These are phyloP conservation scores for Circinella minor DNA, from an alignment of 371 early-diverging fungal genomes.

Conservation along the genomic window DNA sequence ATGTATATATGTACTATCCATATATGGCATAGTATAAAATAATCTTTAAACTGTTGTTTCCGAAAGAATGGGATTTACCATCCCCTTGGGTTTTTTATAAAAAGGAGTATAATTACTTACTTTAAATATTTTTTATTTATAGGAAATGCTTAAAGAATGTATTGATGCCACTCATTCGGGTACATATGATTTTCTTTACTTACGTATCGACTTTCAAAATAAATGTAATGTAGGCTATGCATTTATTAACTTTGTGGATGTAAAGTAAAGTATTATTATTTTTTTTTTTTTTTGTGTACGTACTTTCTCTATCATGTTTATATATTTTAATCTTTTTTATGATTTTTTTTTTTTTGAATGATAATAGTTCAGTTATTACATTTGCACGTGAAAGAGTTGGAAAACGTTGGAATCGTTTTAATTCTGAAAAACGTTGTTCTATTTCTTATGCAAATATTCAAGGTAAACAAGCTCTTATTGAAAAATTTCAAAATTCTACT, in stretches of 20 bases:
- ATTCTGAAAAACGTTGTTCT: conserved; percentile 85
- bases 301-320: neutral
- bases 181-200: conserved; percentile 85
- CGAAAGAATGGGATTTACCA: no score
- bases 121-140: neutral
- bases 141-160: conserved; percentile 78
- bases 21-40: neutral
- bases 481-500: conserved; percentile 85
- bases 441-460: conserved; percentile 92
- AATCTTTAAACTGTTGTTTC: neutral
- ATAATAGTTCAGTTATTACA: conserved; percentile 63
- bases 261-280: conserved; percentile 35
- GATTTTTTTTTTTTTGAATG: neutral
- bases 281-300: neutral
- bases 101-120: no score
- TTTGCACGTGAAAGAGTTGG: conserved; percentile 85
- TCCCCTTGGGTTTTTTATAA: no score
- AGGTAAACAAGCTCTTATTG: conserved; percentile 78
- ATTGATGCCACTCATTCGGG: conserved; percentile 80
- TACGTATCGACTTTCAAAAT: conserved; percentile 92
- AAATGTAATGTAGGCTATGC: conserved; percentile 89
- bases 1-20: neutral
- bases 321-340: neutral
- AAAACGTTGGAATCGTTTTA: conserved; percentile 83
- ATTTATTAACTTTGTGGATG: conserved; percentile 85